Evolutionary conservation across 768 basidiomycete genomes (phyloP).

Genomic region (Leccinum barrowsii): DNA sequence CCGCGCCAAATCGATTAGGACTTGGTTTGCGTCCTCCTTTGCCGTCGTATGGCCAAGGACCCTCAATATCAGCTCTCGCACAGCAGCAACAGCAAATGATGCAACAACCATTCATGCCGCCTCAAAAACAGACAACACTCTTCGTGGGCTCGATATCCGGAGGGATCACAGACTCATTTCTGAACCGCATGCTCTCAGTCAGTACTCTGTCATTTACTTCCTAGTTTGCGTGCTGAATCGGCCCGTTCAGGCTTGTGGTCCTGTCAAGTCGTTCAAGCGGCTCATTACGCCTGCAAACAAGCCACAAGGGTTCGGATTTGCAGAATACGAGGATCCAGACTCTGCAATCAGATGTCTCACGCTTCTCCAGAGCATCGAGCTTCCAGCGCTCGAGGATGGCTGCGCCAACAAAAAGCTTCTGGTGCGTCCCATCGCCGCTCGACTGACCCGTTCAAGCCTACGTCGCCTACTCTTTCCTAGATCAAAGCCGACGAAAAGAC

Average conservation of each 20-base stretch:
- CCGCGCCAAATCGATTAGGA: slow-evolving; percentile 69
- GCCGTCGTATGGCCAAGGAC: slow-evolving; percentile 87
- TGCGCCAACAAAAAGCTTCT: slow-evolving; percentile 61
- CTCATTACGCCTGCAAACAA: slow-evolving; percentile 90
- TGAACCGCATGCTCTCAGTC: slow-evolving; percentile 76
- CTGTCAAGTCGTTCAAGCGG: slow-evolving; percentile 86
- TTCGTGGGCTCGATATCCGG: slow-evolving; percentile 97
- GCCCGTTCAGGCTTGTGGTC: slow-evolving; percentile 76
- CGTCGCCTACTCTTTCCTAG: slow-evolving; percentile 40
- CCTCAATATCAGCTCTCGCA: slow-evolving; percentile 88
- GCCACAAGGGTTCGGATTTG: slow-evolving; percentile 96
- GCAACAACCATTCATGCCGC: slow-evolving; percentile 60
- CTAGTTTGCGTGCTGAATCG: not conserved
- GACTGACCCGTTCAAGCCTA: slow-evolving; percentile 33
- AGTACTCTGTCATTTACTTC: slow-evolving; percentile 22
- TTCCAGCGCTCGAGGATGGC: slow-evolving; percentile 60
- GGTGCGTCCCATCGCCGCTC: slow-evolving; percentile 47
- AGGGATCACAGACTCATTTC: slow-evolving; percentile 79
- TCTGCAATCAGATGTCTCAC: slow-evolving; percentile 75
- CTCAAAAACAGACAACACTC: slow-evolving; percentile 71
- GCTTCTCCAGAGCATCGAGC: slow-evolving; percentile 58
- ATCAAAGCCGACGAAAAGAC: slow-evolving; percentile 98
- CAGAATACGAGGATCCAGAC: slow-evolving; percentile 92
- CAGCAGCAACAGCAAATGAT: slow-evolving; percentile 64
- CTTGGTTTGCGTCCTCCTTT: slow-evolving; percentile 86